A percentile compares a stretch with the other conserved stretches of the same genome.
Conservation (phyloP, 192 early-diverging fungal genomes). For the Entrophospora sp. region DNA sequence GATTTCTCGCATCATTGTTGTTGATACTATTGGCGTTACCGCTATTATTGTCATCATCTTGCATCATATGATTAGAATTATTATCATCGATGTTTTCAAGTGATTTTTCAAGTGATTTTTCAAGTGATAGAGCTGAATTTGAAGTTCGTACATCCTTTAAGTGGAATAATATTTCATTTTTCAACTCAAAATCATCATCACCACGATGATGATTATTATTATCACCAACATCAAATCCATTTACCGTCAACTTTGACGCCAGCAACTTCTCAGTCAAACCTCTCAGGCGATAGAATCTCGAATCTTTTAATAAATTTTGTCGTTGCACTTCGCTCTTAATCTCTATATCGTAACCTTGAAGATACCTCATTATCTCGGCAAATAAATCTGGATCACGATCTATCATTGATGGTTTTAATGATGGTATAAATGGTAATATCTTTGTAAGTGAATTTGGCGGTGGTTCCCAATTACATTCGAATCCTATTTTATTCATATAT, state of each 20-base stretch:
- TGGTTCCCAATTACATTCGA: conserved; percentile 14
- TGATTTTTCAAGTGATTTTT: no score
- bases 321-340: conserved; percentile 46
- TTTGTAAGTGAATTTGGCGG: not conserved
- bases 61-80: no score
- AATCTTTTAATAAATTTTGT: conserved; percentile 45
- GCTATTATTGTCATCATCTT: no score
- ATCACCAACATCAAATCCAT: conserved; percentile 27
- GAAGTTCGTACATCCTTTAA: conserved; percentile 30
- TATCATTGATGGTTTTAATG: conserved; percentile 25
- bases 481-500: not conserved
- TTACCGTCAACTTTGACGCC: conserved; percentile 24
- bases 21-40: not conserved
- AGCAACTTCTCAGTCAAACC: conserved; percentile 32
- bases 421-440: not conserved
- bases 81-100: no score
- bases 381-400: conserved; percentile 47
- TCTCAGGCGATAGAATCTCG: conserved; percentile 25
- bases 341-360: conserved; percentile 47
- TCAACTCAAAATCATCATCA: no score
- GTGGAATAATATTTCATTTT: conserved; percentile 29
- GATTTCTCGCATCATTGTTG: not conserved
- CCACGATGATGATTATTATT: no score
- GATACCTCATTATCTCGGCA: conserved; percentile 42
- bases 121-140: conserved; percentile 1